These are phyloP conservation scores for Erysimum cheiranthoides DNA, from an alignment of 345 rosid genomes.

Conservation along the genomic window DNA sequence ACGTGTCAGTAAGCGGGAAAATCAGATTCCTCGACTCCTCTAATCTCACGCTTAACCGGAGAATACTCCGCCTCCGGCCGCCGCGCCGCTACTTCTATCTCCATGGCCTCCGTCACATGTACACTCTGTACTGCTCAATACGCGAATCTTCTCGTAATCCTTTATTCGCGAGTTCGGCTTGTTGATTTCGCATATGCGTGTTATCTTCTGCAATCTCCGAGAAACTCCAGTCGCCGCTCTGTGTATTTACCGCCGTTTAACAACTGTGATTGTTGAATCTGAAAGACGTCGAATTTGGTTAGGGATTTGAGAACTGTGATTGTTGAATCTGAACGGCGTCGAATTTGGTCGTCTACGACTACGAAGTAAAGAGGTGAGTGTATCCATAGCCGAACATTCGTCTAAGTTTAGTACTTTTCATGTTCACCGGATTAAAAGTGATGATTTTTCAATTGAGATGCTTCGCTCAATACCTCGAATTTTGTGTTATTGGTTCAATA, in stretches of 20 bases:
- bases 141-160: background rate
- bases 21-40: slow-evolving; percentile 22
- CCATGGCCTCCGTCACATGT: background rate
- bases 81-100: background rate
- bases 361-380: too few species aligned
- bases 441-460: too few species aligned
- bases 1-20: slow-evolving; percentile 14
- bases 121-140: slow-evolving; percentile 1
- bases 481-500: too few species aligned
- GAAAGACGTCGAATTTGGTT: too few species aligned
- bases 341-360: too few species aligned
- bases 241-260: background rate
- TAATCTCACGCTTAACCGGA: background rate
- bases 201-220: slow-evolving; percentile 2
- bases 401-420: too few species aligned
- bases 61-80: slow-evolving; percentile 11
- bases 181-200: background rate
- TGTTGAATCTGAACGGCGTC: too few species aligned
- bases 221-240: background rate
- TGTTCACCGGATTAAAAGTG: too few species aligned
- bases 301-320: too few species aligned
- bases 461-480: too few species aligned
- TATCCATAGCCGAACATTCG: too few species aligned
- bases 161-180: background rate
- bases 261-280: too few species aligned